Base-by-base conservation (phyloP, 2,329 filamentous ascomycete species). In the Diaporthe eres region DNA sequence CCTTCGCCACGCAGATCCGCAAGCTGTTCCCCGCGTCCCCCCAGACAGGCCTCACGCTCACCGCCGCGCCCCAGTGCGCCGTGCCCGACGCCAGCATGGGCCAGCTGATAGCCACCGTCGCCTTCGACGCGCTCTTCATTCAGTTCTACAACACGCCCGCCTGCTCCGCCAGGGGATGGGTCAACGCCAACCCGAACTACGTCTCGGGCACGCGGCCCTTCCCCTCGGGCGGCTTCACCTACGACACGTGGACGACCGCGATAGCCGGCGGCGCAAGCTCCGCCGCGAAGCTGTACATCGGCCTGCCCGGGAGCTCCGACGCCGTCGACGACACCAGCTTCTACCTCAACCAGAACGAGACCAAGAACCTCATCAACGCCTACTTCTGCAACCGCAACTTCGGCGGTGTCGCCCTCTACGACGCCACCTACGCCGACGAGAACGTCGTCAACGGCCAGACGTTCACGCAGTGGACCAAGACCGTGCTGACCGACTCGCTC, bases 141-240 rank as follows among this genome's bases (percentile, higher is more conserved):
- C 87, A 88, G 81, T 89, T 88, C 80, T 88, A 87, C 82, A 88
- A 88, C 83, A 88, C 88, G 79, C 78, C 79, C 0, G 77, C 67
- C 28, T 88, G 86, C 78, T 79, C 79, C 19, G 81, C 82, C 1
- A 78, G 78, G 15, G 68, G 76, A 17, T 82, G 81, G 81, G 80
- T 77, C 60, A 83, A 85, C 60, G 80, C 82, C 37, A 79, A 85
- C 76, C 49, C 79, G 22, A 76, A 78, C 67, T 83, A 83, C 76
- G 75, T 77, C 17, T 72, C 81, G 12, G 82, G 81, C 13, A 74
- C 75, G 22, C 2, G 72, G 7, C 76, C 78, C 67, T 77, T 77
- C 57, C 70, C 77, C n/a, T 53, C 47, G 6, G 79, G 82, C 15
- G 78, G 78, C 49, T 86, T 87, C 82, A 88, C 87, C 77, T 89